phyloP scores from a whole-genome alignment of 2,329 filamentous ascomycete genomes.

The Trichoderma afroharzianum region DNA sequence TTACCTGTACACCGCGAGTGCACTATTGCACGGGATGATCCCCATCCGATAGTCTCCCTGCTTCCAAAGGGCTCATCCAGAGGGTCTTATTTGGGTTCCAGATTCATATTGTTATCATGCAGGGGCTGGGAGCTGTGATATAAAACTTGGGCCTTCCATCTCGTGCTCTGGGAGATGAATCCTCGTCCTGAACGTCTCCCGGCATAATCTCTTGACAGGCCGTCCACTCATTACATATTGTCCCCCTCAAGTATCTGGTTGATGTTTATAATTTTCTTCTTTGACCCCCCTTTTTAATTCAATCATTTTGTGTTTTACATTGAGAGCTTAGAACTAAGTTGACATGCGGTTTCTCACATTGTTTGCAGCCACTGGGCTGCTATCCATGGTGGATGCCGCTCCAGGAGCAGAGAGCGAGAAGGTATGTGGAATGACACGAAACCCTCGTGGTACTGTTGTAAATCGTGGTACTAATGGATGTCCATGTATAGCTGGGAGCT shows the following conservation, averaged over 20 bases:
- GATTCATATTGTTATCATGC: constrained; percentile 14
- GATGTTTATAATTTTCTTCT: constrained; percentile 10
- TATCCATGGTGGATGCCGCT: constrained; percentile 27
- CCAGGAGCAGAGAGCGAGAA: constrained; percentile 21
- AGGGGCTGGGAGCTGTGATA: constrained; percentile 4
- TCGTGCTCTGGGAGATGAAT: neutral
- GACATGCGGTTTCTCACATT: constrained; percentile 27
- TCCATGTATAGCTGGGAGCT: neutral
- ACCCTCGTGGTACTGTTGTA: too few species aligned
- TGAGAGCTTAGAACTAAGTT: neutral
- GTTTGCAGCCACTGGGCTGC: constrained; percentile 27
- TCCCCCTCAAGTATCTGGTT: neutral
- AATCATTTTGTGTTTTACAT: neutral
- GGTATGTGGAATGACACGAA: neutral
- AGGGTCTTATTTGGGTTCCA: constrained; percentile 8
- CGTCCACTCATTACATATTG: constrained; percentile 13
- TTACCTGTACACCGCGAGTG: neutral
- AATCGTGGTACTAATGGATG: neutral
- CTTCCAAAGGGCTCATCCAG: neutral
- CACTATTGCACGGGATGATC: neutral
- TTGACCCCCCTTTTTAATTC: neutral
- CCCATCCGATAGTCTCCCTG: constrained; percentile 3
- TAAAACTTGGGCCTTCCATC: constrained; percentile 1
- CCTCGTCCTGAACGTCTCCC: neutral
- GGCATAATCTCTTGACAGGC: constrained; percentile 13